A percentile compares a stretch with the other conserved stretches of the same genome.
Evolutionary conservation across 148 eudicot genomes (phyloP).

Genomic region (Diospyros lotus): DNA sequence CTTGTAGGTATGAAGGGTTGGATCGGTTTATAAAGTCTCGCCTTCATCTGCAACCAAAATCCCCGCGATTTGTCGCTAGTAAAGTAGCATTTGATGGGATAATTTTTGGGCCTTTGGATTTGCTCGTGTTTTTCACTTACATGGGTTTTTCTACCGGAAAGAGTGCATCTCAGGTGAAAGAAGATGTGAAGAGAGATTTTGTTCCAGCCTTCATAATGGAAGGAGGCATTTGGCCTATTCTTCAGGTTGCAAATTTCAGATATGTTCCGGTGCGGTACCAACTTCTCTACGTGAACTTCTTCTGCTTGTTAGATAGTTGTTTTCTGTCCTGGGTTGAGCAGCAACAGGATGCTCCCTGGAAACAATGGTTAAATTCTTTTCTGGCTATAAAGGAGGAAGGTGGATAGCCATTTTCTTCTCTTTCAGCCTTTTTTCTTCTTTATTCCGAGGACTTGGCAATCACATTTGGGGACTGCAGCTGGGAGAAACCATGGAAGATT

Average conservation of each 20-base stretch:
- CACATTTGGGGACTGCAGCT: neutral
- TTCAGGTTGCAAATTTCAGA: conserved; percentile 85
- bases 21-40: conserved; percentile 58
- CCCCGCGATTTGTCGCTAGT: conserved; percentile 63
- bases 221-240: conserved; percentile 85
- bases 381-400: conserved; percentile 43
- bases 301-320: conserved; percentile 90
- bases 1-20: conserved; percentile 78
- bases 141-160: conserved; percentile 86
- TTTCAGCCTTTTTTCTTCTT: neutral
- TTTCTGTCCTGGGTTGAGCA: conserved; percentile 91
- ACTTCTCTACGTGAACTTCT: conserved; percentile 84
- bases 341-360: conserved; percentile 89
- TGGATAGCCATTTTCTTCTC: conserved; percentile 20
- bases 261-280: conserved; percentile 78
- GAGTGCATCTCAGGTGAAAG: conserved; percentile 57
- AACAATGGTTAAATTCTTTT: conserved; percentile 54
- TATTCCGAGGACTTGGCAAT: neutral
- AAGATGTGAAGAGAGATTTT: conserved; percentile 79
- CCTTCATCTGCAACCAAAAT: conserved; percentile 52
- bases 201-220: conserved; percentile 71
- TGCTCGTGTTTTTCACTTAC: conserved; percentile 79
- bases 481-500: too few species aligned
- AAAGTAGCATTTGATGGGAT: conserved; percentile 86
- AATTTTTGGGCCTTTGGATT: conserved; percentile 85